Evolutionary conservation across 768 basidiomycete genomes (phyloP).

Genomic region (Suillus clintonianus): DNA sequence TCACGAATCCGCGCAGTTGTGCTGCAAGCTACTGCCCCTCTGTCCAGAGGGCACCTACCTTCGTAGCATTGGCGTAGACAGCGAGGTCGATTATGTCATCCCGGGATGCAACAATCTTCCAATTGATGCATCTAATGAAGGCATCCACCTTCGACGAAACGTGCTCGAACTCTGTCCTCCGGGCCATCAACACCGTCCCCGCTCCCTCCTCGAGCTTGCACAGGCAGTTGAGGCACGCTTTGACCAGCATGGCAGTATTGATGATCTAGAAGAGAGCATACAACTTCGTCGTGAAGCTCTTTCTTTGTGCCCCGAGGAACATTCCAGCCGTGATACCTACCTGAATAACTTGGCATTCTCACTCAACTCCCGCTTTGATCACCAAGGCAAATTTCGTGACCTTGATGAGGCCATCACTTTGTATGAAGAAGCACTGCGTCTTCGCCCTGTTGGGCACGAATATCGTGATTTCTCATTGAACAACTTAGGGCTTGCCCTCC

Average conservation of each 20-base stretch:
- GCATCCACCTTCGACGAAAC: neutral
- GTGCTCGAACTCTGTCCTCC: neutral
- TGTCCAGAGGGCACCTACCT: neutral
- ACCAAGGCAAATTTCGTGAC: slow-evolving; percentile 1
- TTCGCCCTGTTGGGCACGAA: neutral
- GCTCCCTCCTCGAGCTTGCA: neutral
- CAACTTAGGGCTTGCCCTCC: slow-evolving; percentile 16
- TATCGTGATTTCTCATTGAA: slow-evolving; percentile 8
- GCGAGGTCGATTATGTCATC: neutral
- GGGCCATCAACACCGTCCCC: neutral
- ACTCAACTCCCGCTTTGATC: slow-evolving; percentile 11
- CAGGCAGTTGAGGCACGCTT: slow-evolving; percentile 1
- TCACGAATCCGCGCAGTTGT: slow-evolving; percentile 9
- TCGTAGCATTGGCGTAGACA: neutral
- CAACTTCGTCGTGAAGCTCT: slow-evolving; percentile 1
- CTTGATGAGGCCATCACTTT: neutral
- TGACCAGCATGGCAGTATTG: neutral
- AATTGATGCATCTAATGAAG: neutral
- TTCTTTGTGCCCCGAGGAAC: slow-evolving; percentile 9
- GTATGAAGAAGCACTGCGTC: neutral
- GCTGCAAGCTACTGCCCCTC: neutral
- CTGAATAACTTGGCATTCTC: slow-evolving; percentile 12
- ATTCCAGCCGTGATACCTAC: slow-evolving; percentile 1
- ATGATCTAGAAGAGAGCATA: slow-evolving; percentile 13
- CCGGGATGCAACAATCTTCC: neutral